phyloP scores from a whole-genome alignment of 805 yeast species.

The Wickerhamomyces queroliae region DNA sequence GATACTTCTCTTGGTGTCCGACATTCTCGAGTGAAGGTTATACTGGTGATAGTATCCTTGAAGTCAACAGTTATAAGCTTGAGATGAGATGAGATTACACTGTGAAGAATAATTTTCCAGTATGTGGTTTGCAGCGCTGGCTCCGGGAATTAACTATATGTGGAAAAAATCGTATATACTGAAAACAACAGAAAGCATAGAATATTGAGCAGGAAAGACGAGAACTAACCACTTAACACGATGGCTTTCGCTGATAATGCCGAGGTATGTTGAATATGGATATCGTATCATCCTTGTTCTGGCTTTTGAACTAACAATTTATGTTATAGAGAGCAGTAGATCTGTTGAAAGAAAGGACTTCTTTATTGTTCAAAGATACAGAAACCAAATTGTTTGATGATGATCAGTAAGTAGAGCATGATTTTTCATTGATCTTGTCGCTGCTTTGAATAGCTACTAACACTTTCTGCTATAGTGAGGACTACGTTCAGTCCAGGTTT shows the following conservation, averaged over 20 bases:
- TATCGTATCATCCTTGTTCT: not conserved
- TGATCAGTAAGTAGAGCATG: constrained; percentile 6
- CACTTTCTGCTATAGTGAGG: constrained; percentile 22
- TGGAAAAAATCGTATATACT: not conserved
- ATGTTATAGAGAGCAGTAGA: constrained; percentile 9
- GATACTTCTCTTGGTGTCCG: constrained; percentile 17
- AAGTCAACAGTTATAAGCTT: too few species aligned
- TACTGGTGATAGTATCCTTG: too few species aligned
- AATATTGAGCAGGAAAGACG: not conserved
- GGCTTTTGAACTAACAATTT: constrained; percentile 1
- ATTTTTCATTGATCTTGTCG: too few species aligned
- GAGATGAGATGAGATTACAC: not conserved
- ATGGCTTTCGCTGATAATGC: not conserved
- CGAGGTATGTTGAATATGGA: not conserved
- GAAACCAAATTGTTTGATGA: constrained; percentile 1
- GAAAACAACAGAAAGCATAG: not conserved
- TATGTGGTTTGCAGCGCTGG: not conserved
- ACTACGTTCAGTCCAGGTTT: constrained; percentile 24
- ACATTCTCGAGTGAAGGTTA: constrained; percentile 9
- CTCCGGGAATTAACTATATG: not conserved
- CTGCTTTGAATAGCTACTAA: too few species aligned
- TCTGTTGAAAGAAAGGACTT: constrained; percentile 8
- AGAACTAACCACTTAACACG: not conserved
- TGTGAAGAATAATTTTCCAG: not conserved
- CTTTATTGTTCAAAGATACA: constrained; percentile 6